Evolutionary conservation across 2,329 filamentous ascomycete genomes (phyloP).

Genomic region (Rhynchosporium secalis): DNA sequence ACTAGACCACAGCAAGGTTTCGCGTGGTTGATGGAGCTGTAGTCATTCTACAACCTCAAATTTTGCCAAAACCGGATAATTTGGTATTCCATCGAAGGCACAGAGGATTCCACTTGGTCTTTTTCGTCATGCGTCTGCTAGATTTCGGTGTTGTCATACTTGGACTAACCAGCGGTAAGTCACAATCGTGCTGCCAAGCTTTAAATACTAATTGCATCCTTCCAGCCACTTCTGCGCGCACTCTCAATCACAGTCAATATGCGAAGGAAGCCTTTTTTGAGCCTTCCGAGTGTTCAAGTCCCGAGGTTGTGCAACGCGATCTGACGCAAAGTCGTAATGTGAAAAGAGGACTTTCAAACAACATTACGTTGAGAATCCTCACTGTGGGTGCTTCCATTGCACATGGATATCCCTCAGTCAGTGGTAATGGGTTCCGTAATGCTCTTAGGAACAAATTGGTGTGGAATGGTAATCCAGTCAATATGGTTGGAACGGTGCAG

Average conservation of each 20-base stretch:
- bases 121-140: neutral
- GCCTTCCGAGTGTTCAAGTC: neutral
- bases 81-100: neutral
- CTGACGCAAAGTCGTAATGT: neutral
- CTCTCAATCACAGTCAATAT: neutral
- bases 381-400: slow-evolving; percentile 15
- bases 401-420: slow-evolving; percentile 5
- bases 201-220: neutral
- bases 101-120: neutral
- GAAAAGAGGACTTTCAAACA: slow-evolving; percentile 9
- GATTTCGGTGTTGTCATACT: neutral
- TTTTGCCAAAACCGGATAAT: neutral
- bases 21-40: neutral
- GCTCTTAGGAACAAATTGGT: slow-evolving; percentile 10
- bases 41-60: neutral
- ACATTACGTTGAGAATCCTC: slow-evolving; percentile 11
- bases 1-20: neutral
- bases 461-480: slow-evolving; percentile 7
- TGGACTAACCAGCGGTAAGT: neutral
- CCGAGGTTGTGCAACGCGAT: neutral
- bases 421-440: slow-evolving; percentile 15
- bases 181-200: neutral
- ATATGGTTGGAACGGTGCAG: slow-evolving; percentile 11
- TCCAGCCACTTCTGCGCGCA: neutral
- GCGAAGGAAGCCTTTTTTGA: neutral